Evolutionary conservation across 352 stramenopile genomes (phyloP).

Genomic region (Sclerospora graminicola): DNA sequence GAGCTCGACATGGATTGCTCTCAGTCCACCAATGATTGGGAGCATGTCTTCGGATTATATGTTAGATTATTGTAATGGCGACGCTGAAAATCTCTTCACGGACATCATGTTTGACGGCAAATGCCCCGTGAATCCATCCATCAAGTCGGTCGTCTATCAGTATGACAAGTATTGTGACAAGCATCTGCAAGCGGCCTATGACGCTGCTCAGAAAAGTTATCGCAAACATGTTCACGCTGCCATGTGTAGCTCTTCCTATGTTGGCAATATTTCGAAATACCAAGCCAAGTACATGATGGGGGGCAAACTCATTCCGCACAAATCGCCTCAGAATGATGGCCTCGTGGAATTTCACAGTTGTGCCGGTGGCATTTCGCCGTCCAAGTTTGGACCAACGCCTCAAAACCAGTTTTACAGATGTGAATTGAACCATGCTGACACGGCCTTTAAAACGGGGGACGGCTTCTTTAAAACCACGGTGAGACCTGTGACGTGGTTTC

Average conservation of each 20-base stretch:
- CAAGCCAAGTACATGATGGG: slow-evolving; percentile 22
- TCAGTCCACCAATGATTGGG: slow-evolving; percentile 11
- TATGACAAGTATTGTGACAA: slow-evolving; percentile 6
- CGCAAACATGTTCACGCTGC: slow-evolving; percentile 17
- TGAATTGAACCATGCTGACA: slow-evolving; percentile 40
- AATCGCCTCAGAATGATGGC: slow-evolving; percentile 27
- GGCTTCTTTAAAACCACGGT: slow-evolving; percentile 19
- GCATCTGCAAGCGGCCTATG: slow-evolving; percentile 15
- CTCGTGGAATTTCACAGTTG: slow-evolving; percentile 39
- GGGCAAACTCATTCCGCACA: slow-evolving; percentile 20
- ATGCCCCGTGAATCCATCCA: neutral
- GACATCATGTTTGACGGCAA: neutral
- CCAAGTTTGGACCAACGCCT: slow-evolving; percentile 20
- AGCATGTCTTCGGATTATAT: slow-evolving; percentile 13
- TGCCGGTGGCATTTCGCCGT: slow-evolving; percentile 3
- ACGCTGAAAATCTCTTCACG: neutral
- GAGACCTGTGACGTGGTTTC: slow-evolving; percentile 32
- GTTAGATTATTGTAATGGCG: neutral
- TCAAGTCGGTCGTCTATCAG: neutral
- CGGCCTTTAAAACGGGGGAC: slow-evolving; percentile 36
- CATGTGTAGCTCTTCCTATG: slow-evolving; percentile 22
- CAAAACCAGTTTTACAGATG: slow-evolving; percentile 22
- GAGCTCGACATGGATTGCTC: slow-evolving; percentile 7
- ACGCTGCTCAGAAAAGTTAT: slow-evolving; percentile 21
- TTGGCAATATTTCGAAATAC: slow-evolving; percentile 20